Conservation (phyloP, 495 filamentous ascomycete genomes). For the Tuber aestivum region DNA sequence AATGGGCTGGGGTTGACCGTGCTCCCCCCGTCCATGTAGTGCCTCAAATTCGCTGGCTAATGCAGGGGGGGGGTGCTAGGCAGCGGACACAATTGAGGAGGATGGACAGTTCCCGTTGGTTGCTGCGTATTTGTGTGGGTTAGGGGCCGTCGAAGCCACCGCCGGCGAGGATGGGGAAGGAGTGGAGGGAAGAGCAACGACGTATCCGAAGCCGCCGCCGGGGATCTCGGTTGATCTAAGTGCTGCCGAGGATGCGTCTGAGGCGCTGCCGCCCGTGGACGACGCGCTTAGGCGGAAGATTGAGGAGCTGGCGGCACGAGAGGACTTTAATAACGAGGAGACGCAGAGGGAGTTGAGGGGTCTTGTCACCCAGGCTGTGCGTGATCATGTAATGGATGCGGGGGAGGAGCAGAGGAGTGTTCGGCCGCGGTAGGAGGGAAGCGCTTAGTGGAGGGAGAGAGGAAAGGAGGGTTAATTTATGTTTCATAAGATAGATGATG, state of each 20-base stretch:
- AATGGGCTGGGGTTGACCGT: slow-evolving; percentile 61
- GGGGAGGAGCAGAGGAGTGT: slow-evolving; percentile 43
- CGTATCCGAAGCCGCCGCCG: slow-evolving; percentile 55
- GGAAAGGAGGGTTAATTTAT: not conserved
- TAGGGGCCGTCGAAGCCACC: slow-evolving; percentile 44
- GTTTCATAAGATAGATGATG: not conserved
- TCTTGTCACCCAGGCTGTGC: slow-evolving; percentile 64
- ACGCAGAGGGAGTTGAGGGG: slow-evolving; percentile 63
- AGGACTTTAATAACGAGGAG: slow-evolving; percentile 65
- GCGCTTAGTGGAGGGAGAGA: not conserved
- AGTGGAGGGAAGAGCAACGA: slow-evolving; percentile 27
- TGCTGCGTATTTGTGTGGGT: slow-evolving; percentile 58
- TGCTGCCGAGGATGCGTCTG: slow-evolving; percentile 58
- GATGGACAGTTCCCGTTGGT: slow-evolving; percentile 67
- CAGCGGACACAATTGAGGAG: slow-evolving; percentile 61
- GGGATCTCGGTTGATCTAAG: slow-evolving; percentile 64
- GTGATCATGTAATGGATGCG: slow-evolving; percentile 49
- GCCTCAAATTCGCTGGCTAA: not conserved
- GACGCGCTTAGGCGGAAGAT: slow-evolving; percentile 68
- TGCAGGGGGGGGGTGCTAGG: slow-evolving; percentile 36
- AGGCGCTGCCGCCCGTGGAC: slow-evolving; percentile 54
- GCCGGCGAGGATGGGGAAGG: not conserved
- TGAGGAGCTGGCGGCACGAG: slow-evolving; percentile 66
- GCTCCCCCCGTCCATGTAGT: not conserved
- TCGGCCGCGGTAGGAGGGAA: slow-evolving; percentile 21